Percentiles rank a stretch among this genome's conserved stretches.
Evolutionary conservation across 306 rosid genomes (phyloP).

Genomic region (Alnus glutinosa): DNA sequence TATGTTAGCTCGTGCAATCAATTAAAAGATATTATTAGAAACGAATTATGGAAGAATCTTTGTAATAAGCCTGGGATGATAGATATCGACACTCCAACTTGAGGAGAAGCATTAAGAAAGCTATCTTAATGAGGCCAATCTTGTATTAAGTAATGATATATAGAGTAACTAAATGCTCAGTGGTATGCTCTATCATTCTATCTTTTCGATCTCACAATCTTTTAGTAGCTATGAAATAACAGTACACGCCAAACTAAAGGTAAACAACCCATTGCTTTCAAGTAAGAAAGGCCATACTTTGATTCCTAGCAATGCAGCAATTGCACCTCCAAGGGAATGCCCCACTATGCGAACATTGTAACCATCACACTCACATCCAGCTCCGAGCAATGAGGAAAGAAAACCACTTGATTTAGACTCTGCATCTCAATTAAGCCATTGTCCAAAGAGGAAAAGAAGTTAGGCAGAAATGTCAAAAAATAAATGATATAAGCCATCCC

Average conservation of each 20-base stretch:
- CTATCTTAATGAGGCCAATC: neutral
- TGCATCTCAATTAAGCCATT: conserved; percentile 46
- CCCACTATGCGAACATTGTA: conserved; percentile 80
- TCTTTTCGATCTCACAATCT: neutral
- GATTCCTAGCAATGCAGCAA: conserved; percentile 80
- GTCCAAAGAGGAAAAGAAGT: conserved; percentile 15
- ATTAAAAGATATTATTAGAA: neutral
- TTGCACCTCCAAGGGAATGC: conserved; percentile 94
- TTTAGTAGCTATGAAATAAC: neutral
- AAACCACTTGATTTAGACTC: conserved; percentile 62
- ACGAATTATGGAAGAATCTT: neutral
- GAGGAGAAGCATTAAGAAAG: neutral
- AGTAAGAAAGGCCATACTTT: conserved; percentile 59
- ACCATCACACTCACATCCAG: conserved; percentile 83
- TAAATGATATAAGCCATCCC: neutral
- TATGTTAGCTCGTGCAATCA: neutral
- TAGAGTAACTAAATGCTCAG: neutral
- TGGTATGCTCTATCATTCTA: neutral
- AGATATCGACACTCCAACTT: neutral
- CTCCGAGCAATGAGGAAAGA: conserved; percentile 82
- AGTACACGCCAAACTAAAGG: conserved; percentile 10
- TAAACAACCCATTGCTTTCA: conserved; percentile 19
- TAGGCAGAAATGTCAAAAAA: conserved; percentile 6
- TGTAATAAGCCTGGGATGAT: neutral
- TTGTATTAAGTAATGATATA: neutral